phyloP scores from a whole-genome alignment of 2,329 filamentous ascomycete species.

The Thelonectria discophora region DNA sequence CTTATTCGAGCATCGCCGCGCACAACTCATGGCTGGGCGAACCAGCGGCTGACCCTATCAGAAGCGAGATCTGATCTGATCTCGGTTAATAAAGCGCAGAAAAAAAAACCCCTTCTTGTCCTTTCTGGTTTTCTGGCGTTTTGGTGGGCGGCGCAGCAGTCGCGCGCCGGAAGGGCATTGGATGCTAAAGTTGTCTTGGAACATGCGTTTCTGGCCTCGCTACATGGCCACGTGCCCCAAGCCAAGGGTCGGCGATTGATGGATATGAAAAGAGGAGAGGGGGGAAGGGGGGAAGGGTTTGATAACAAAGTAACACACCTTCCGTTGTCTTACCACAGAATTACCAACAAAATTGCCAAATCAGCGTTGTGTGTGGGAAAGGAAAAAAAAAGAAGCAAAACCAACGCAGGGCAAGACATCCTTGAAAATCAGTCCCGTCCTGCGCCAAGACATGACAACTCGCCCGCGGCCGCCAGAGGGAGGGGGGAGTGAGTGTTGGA shows the following conservation, averaged over 20 bases:
- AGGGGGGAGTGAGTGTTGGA: too few species aligned
- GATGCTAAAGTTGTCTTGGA: neutral
- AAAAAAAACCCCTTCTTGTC: neutral
- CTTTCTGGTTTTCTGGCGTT: neutral
- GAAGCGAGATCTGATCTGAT: conserved; percentile 20
- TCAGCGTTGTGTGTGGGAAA: too few species aligned
- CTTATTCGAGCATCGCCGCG: conserved; percentile 1
- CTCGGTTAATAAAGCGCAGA: conserved; percentile 7
- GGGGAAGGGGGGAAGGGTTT: neutral
- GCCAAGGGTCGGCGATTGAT: conserved; percentile 14
- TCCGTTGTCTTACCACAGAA: too few species aligned
- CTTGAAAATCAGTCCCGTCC: too few species aligned
- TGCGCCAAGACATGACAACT: too few species aligned
- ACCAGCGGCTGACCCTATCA: neutral
- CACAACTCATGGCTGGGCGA: neutral
- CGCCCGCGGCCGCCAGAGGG: too few species aligned
- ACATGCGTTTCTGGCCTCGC: conserved; percentile 4
- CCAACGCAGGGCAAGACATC: too few species aligned
- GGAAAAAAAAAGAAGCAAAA: too few species aligned
- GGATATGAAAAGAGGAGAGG: neutral
- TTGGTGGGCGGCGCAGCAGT: neutral
- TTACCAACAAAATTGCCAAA: too few species aligned
- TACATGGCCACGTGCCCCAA: conserved; percentile 22
- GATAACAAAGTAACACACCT: too few species aligned
- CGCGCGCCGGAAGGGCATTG: neutral